Evolutionary conservation across 148 eudicot genomes (phyloP).

Genomic region (Vaccinium myrtillus): DNA sequence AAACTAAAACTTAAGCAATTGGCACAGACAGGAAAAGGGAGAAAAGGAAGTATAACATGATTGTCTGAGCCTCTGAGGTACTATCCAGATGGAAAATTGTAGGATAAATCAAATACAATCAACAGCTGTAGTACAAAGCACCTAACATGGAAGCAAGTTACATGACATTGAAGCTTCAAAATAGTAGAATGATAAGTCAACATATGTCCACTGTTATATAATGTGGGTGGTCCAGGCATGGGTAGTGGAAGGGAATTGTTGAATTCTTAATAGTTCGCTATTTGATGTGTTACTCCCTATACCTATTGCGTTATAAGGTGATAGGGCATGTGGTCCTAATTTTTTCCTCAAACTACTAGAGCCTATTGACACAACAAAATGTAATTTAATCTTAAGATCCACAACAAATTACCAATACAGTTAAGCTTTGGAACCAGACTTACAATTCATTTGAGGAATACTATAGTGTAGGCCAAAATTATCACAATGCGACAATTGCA

Average conservation of each 20-base stretch:
- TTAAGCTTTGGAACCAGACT: not conserved
- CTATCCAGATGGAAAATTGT: not conserved
- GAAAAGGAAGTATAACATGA: not conserved
- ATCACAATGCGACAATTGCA: not conserved
- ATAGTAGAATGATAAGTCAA: not conserved
- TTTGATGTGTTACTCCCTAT: not conserved
- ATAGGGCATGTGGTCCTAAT: not conserved
- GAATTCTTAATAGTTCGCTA: not conserved
- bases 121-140: not conserved
- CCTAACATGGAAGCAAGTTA: not conserved
- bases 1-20: not conserved
- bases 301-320: not conserved
- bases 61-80: not conserved
- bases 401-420: not conserved
- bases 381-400: constrained; percentile 3
- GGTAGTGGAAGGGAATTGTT: not conserved
- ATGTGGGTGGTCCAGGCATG: not conserved
- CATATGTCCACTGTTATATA: not conserved
- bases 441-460: not conserved
- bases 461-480: not conserved
- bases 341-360: not conserved
- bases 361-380: not conserved
- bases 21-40: not conserved
- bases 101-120: not conserved
- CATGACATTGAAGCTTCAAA: constrained; percentile 3